Percentiles rank a stretch among this genome's conserved stretches.
phyloP scores from a whole-genome alignment of 805 yeast genomes.

The Teunomyces aglyptinius region DNA sequence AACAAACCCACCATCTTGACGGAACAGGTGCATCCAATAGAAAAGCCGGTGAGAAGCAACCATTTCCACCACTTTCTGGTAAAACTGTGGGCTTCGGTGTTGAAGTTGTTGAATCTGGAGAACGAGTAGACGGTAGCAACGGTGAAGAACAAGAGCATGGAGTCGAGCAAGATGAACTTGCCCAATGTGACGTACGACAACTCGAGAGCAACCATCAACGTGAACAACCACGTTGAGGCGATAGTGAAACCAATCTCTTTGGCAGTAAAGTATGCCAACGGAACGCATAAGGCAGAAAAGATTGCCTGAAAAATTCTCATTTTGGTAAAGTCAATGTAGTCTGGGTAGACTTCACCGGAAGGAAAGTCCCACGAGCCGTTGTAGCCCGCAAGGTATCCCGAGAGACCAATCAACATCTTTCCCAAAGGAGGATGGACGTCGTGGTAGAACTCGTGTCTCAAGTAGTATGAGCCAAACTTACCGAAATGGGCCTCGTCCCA shows the following conservation, averaged over 20 bases:
- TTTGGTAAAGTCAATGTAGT: slow-evolving; percentile 68
- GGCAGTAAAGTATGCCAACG: slow-evolving; percentile 81
- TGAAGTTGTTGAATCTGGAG: slow-evolving; percentile 65
- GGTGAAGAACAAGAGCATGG: slow-evolving; percentile 87
- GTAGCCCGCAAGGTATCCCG: slow-evolving; percentile 83
- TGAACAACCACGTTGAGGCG: slow-evolving; percentile 72
- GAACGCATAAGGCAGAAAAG: slow-evolving; percentile 81
- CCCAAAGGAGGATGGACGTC: slow-evolving; percentile 99
- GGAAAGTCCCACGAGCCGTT: slow-evolving; percentile 89
- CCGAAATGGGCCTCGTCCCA: slow-evolving; percentile 99
- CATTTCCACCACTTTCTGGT: slow-evolving; percentile 90
- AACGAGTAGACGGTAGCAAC: slow-evolving; percentile 76
- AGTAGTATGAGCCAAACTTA: slow-evolving; percentile 89
- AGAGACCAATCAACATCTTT: slow-evolving; percentile 84
- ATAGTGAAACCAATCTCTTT: slow-evolving; percentile 70
- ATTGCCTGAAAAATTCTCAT: slow-evolving; percentile 89
- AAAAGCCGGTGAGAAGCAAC: slow-evolving; percentile 78
- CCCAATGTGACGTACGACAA: slow-evolving; percentile 81
- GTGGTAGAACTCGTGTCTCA: slow-evolving; percentile 84
- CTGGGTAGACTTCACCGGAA: slow-evolving; percentile 76
- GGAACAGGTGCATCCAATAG: slow-evolving; percentile 86
- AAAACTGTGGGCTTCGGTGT: slow-evolving; percentile 48
- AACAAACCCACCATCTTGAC: slow-evolving; percentile 97
- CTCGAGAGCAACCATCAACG: slow-evolving; percentile 80
- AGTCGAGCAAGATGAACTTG: slow-evolving; percentile 86